Conservation (phyloP, 306 rosid species). For the Cicer chorassanicum region DNA sequence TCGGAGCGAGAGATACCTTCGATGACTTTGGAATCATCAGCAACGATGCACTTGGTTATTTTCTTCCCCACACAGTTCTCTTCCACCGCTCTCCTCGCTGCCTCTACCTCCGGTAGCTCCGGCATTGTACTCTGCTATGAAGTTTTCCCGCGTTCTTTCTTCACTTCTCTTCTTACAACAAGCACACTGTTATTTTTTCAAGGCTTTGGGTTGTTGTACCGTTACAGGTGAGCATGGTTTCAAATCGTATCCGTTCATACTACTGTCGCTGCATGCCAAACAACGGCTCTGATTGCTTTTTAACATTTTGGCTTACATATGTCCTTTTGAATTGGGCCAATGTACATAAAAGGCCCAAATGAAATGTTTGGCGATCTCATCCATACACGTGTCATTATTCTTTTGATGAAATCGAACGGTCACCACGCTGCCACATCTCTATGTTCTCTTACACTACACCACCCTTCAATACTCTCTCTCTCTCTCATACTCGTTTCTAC, state of each 20-base stretch:
- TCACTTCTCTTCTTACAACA: not conserved
- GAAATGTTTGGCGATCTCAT: not conserved
- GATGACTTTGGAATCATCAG: constrained; percentile 87
- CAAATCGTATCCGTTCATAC: constrained; percentile 32
- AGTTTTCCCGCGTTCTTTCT: constrained; percentile 50
- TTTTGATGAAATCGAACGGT: constrained; percentile 39
- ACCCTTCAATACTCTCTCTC: not conserved
- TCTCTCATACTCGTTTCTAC: constrained; percentile 5
- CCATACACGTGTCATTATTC: not conserved
- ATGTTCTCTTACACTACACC: constrained; percentile 34
- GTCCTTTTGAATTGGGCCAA: too few species aligned
- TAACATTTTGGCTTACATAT: too few species aligned
- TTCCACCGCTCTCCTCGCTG: constrained; percentile 84
- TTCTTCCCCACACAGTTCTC: constrained; percentile 82
- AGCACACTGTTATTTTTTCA: not conserved
- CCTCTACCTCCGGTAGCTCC: constrained; percentile 98
- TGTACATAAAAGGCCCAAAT: constrained; percentile 9
- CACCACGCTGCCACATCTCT: not conserved
- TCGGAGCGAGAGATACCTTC: constrained; percentile 72
- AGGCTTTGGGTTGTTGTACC: not conserved
- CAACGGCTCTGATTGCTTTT: constrained; percentile 24
- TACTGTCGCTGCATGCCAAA: constrained; percentile 4
- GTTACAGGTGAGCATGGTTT: not conserved
- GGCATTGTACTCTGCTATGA: constrained; percentile 60
- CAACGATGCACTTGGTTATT: constrained; percentile 64